Evolutionary conservation across 1,284 basidiomycete species (phyloP).

Genomic region (Gomphus bonarii): DNA sequence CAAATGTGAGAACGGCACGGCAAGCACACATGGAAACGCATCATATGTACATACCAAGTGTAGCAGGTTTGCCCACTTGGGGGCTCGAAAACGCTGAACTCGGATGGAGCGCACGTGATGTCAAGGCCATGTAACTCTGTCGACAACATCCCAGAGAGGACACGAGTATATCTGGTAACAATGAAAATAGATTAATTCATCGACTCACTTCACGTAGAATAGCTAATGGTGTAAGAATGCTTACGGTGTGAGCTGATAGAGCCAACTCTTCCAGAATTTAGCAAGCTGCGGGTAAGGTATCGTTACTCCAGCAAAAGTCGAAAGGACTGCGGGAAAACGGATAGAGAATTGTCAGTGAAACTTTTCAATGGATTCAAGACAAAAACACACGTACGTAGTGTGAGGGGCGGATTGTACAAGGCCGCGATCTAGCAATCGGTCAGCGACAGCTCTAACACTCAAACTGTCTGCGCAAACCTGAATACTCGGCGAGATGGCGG

Average conservation of each 20-base stretch:
- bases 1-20: not conserved
- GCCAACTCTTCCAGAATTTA: conserved; percentile 68
- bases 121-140: conserved; percentile 70
- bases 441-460: not conserved
- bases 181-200: not conserved
- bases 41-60: conserved; percentile 31
- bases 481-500: conserved; percentile 64
- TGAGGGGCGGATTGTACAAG: conserved; percentile 72
- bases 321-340: conserved; percentile 29
- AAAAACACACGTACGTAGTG: conserved; percentile 25
- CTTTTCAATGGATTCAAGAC: not conserved
- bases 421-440: conserved; percentile 49
- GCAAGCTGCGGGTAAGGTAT: conserved; percentile 62
- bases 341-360: not conserved
- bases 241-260: conserved; percentile 52
- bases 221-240: not conserved
- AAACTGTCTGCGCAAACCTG: conserved; percentile 27
- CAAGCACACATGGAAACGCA: not conserved
- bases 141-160: conserved; percentile 65
- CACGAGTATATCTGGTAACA: conserved; percentile 46
- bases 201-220: not conserved
- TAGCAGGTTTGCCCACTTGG: conserved; percentile 68
- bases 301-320: conserved; percentile 74
- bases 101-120: conserved; percentile 57
- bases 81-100: conserved; percentile 61